Percentiles rank a stretch among this genome's conserved stretches.
phyloP scores from a whole-genome alignment of 179 eudicot species.

The Dionaea muscipula region DNA sequence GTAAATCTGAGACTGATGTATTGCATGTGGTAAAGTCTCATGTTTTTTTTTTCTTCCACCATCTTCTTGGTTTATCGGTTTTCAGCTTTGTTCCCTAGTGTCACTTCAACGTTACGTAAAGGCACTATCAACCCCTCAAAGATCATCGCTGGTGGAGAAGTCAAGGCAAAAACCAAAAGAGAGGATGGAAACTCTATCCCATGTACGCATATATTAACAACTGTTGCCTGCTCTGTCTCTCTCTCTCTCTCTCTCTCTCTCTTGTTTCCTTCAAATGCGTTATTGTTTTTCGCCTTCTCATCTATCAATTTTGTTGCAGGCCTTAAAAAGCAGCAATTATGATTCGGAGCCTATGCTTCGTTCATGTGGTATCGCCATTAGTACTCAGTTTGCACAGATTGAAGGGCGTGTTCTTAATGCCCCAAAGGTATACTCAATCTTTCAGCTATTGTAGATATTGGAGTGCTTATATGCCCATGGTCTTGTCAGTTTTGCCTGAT shows the following conservation, averaged over 20 bases:
- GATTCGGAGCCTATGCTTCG: conserved; percentile 57
- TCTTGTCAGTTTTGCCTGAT: not conserved
- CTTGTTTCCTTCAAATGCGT: no score
- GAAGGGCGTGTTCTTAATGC: conserved; percentile 65
- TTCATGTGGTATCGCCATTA: conserved; percentile 59
- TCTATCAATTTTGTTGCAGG: conserved; percentile 22
- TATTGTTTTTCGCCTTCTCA: not conserved
- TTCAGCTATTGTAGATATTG: not conserved
- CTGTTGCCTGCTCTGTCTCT: no score
- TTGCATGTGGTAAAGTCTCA: not conserved
- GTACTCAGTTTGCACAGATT: conserved; percentile 39
- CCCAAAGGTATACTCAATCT: conserved; percentile 37
- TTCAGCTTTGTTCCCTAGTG: conserved; percentile 55
- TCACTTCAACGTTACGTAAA: conserved; percentile 76
- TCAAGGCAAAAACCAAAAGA: conserved; percentile 84
- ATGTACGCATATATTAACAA: conserved; percentile 22
- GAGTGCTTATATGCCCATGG: not conserved
- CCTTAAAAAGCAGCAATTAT: conserved; percentile 51
- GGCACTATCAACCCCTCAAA: conserved; percentile 46
- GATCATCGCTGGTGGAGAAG: conserved; percentile 76
- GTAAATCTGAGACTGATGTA: not conserved
- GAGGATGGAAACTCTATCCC: conserved; percentile 53
- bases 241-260: no score
- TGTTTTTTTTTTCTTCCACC: not conserved
- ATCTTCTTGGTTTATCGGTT: not conserved